Percentiles rank a stretch among this genome's conserved stretches.
These are phyloP conservation scores for Aspergillus cavernicola DNA, from an alignment of 495 filamentous ascomycete species.

Conservation along the genomic window DNA sequence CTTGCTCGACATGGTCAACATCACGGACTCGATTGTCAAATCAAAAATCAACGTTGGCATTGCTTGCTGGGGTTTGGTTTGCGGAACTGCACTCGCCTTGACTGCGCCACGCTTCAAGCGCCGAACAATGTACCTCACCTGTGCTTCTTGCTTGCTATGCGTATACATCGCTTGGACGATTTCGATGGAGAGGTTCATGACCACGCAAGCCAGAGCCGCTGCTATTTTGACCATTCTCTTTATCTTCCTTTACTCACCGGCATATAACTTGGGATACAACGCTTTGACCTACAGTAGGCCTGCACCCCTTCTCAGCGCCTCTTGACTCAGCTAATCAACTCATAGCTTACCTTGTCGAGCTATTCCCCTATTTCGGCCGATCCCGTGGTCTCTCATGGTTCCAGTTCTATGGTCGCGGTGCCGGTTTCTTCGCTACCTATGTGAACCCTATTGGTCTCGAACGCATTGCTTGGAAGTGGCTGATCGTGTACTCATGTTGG, in stretches of 20 bases:
- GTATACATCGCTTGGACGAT: constrained; percentile 60
- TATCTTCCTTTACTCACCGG: constrained; percentile 60
- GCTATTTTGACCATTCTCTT: constrained; percentile 56
- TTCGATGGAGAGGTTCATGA: constrained; percentile 52
- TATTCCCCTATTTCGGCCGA: constrained; percentile 61
- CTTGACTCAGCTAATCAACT: not conserved
- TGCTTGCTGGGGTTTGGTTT: constrained; percentile 54
- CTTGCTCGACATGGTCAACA: constrained; percentile 46
- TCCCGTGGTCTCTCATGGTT: constrained; percentile 60
- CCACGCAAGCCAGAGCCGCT: constrained; percentile 36
- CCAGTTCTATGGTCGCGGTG: constrained; percentile 56
- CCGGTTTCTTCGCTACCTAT: constrained; percentile 57
- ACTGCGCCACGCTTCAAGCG: constrained; percentile 50
- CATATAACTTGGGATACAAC: constrained; percentile 68
- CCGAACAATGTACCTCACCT: constrained; percentile 56
- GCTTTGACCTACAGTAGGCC: constrained; percentile 61
- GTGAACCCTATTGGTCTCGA: constrained; percentile 62
- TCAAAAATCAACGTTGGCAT: constrained; percentile 56
- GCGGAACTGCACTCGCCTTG: constrained; percentile 49
- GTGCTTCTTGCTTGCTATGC: constrained; percentile 46
- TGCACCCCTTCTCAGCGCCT: constrained; percentile 16
- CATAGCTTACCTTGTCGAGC: constrained; percentile 56
- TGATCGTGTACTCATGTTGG: constrained; percentile 61
- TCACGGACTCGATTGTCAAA: constrained; percentile 49
- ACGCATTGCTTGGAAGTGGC: constrained; percentile 58